A percentile compares a stretch with the other conserved stretches of the same genome.
Conservation (phyloP, 1,139 yeast species). For the Kodamaea derodonti region DNA sequence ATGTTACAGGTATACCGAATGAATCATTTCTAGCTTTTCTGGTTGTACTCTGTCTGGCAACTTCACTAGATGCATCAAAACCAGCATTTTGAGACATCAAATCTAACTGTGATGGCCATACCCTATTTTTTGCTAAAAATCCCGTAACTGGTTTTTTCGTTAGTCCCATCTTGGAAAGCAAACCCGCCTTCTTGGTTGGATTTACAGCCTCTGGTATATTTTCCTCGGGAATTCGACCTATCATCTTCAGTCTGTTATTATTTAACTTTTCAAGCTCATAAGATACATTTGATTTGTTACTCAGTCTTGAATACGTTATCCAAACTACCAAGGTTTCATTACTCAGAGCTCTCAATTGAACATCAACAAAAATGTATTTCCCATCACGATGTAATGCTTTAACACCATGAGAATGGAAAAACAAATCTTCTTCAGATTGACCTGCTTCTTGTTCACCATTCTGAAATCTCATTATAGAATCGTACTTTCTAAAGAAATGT, state of each 20-base stretch:
- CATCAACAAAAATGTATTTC: conserved; percentile 58
- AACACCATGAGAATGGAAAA: conserved; percentile 62
- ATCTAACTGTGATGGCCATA: conserved; percentile 56
- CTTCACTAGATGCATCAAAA: conserved; percentile 27
- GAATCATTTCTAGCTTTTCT: conserved; percentile 29
- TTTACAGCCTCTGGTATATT: too few relatives aligned
- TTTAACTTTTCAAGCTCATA: conserved; percentile 26
- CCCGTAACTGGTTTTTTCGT: neutral
- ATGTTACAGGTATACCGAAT: conserved; percentile 24
- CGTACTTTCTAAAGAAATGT: conserved; percentile 72
- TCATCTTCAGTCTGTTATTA: conserved; percentile 6
- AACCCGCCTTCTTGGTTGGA: neutral
- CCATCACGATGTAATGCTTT: conserved; percentile 73
- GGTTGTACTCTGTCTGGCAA: conserved; percentile 36
- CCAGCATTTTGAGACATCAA: conserved; percentile 42
- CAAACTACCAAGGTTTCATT: conserved; percentile 63
- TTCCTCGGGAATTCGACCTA: neutral
- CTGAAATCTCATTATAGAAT: conserved; percentile 24
- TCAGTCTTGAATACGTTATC: conserved; percentile 76
- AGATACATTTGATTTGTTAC: conserved; percentile 19
- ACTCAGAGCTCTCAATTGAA: conserved; percentile 72
- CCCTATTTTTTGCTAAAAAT: neutral
- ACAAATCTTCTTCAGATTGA: conserved; percentile 35
- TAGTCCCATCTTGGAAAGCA: too few relatives aligned
- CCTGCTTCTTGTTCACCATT: conserved; percentile 16